Evolutionary conservation across 2,329 filamentous ascomycete species (phyloP).

Genomic region (Pseudonectria foliicola): DNA sequence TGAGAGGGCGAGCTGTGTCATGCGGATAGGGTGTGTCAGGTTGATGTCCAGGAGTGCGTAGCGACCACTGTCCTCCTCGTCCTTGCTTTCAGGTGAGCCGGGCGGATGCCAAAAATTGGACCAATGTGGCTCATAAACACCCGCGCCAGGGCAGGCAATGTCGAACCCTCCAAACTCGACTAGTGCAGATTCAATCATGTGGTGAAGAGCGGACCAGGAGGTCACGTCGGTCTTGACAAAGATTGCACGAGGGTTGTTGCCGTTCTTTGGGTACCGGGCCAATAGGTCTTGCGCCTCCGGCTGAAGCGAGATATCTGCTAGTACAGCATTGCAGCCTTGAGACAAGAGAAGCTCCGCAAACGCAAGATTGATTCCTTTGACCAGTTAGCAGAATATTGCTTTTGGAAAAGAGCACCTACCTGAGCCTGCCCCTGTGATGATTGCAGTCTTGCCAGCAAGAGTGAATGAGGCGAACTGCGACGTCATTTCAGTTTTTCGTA

Average conservation of each 20-base stretch:
- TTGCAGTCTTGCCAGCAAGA: slow-evolving; percentile 21
- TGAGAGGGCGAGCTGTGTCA: slow-evolving; percentile 33
- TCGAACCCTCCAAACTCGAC: slow-evolving; percentile 32
- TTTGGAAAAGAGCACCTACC: slow-evolving; percentile 7
- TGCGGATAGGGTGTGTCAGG: slow-evolving; percentile 33
- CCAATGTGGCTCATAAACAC: slow-evolving; percentile 39
- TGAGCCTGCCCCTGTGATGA: slow-evolving; percentile 24
- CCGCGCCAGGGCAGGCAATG: slow-evolving; percentile 39
- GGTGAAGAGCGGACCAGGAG: slow-evolving; percentile 30
- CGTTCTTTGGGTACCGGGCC: slow-evolving; percentile 9
- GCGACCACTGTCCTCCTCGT: slow-evolving; percentile 20
- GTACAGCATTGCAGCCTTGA: slow-evolving; percentile 36
- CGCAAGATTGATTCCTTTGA: slow-evolving; percentile 34
- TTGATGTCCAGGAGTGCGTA: slow-evolving; percentile 35
- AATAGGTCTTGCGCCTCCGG: slow-evolving; percentile 34
- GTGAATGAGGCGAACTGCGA: slow-evolving; percentile 7
- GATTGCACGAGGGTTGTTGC: slow-evolving; percentile 24
- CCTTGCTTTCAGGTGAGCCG: slow-evolving; percentile 26
- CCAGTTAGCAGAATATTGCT: not conserved
- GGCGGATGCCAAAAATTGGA: slow-evolving; percentile 37
- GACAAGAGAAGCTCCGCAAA: slow-evolving; percentile 37
- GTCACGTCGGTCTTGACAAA: slow-evolving; percentile 40
- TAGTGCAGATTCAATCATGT: slow-evolving; percentile 28
- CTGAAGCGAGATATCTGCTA: slow-evolving; percentile 37
- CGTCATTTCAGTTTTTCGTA: not conserved